Evolutionary conservation across 2,329 filamentous ascomycete genomes (phyloP), one percentile per base, ranked within the genome.

Genomic region (Colletotrichum cuscutae): DNA sequence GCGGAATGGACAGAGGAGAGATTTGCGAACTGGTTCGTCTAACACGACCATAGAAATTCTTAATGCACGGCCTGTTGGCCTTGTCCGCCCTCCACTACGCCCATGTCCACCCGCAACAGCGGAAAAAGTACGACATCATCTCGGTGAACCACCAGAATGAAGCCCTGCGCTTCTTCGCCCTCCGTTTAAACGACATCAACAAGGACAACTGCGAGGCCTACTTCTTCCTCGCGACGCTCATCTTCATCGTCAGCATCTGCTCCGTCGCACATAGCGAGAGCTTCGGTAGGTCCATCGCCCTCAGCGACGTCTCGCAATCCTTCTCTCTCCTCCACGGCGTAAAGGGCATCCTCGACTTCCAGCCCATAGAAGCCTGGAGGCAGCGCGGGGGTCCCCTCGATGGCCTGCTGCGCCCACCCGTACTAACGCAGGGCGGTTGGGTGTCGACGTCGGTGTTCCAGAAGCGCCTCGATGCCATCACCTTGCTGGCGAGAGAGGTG

Each of bases 121-220:
- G 74, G 1, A 74, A 73, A 28, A 63, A 61, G 69, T 79, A 78
- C 66, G 73, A 76, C 5, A 74, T 81, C 1, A 76, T 77, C 30
- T 81, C 80, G 1, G 79, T 80, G 2, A 77, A 81, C 32, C 81
- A 82, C 35, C 81, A 82, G 56, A 80, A 77, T 65, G 72, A 78
- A 8, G 79, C 81, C 13, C 76, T 81, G 8, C 74, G 75, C 28
- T 80, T 79, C 1, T 76, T 83, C 49, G 77, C 80, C 0, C 74
- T 68, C 1, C 75, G 76, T 2, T 68, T 83, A 0, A 56, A 75
- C 2, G 68, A 75, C 15, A 76, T 82, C 42, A 77, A 69, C n/a
- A 75, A 76, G 6, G 76, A 80, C 2, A 81, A 77, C 58, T 82
- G 79, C 42, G 77, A 81, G 24, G 78, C 80, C 2, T 76, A 75